Evolutionary conservation across 495 filamentous ascomycete species (phyloP).

Genomic region (Podospora anserina): DNA sequence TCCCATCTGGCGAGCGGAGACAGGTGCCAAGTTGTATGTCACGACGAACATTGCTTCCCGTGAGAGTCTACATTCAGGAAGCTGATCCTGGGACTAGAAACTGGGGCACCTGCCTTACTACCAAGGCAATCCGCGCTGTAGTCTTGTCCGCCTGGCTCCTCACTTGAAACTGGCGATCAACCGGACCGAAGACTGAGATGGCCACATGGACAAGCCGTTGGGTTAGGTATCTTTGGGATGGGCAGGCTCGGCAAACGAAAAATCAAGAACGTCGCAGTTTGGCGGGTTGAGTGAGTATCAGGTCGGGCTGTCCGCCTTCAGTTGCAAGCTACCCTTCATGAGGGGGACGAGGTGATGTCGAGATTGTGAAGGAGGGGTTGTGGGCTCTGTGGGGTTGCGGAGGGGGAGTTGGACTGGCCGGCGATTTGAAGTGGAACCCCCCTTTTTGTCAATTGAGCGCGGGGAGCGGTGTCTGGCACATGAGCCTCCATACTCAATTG

Average conservation of each 20-base stretch:
- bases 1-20: background rate
- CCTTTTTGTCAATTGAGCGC: slow-evolving; percentile 6
- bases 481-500: slow-evolving; percentile 24
- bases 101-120: background rate
- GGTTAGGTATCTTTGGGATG: background rate
- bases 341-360: background rate
- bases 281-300: background rate
- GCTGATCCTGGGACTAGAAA: background rate
- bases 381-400: background rate
- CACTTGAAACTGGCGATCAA: background rate
- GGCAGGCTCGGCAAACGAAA: background rate
- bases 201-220: background rate
- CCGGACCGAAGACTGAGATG: background rate
- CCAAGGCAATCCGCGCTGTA: background rate
- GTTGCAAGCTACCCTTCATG: background rate
- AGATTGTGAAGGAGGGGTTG: background rate
- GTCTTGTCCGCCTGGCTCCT: background rate
- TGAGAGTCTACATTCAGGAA: background rate
- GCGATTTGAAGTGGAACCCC: slow-evolving; percentile 13
- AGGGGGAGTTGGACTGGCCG: background rate
- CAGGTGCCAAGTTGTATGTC: background rate
- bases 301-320: background rate
- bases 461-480: background rate
- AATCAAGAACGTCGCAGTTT: background rate
- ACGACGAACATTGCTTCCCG: background rate